Base-by-base conservation (phyloP, 495 filamentous ascomycete genomes). In the Annulohypoxylon maeteangense region DNA sequence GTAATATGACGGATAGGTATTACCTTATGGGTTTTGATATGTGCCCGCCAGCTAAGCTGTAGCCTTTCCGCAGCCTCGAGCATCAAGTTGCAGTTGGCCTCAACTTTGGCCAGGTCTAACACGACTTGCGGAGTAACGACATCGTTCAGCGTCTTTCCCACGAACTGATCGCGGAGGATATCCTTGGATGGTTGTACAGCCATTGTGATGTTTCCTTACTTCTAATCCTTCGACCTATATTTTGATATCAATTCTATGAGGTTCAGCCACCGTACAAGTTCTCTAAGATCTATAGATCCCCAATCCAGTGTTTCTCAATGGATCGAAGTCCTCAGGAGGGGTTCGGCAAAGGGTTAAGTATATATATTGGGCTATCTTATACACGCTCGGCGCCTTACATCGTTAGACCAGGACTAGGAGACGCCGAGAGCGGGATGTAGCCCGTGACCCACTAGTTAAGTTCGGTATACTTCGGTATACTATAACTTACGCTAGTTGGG, bases 21-120 rank as follows among this genome's bases (percentile, higher is more conserved):
- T 11, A 90, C 92, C 80, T 97, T 97, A 75, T 97, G 93, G 22
- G 92, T 92, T 74, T 97, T 97, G 60, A 95, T 88, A 78, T 97
- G 93, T 5, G 91, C 89, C 60, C 93, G 81, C 81, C 94, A 96
- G 23, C 85, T 86, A 22, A 95, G 81, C 1, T 82, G 83, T 4
- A 95, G 82, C 34, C 75, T 68, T 47, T 84, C 74, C 4, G 86
- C 84, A 0, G 91, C 87, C 54, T 89, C 80, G 12, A 93, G 86
- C 90, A 97, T 95, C 54, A 87, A 81, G 62, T 83, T 78, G 77
- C 93, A 97, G 74, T 96, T 94, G 14, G 82, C 81, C 31, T 84
- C 80, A 31, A 94, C 78, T 50, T 92, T 89, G 25, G 87, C 88
- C 3, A 85, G 68, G 79, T 96, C 92, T 7, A 97, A 76, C 23